Percentiles rank a stretch among this genome's conserved stretches.
These are phyloP conservation scores for Fremontodendron californicum DNA, from an alignment of 345 rosid species.

Conservation along the genomic window DNA sequence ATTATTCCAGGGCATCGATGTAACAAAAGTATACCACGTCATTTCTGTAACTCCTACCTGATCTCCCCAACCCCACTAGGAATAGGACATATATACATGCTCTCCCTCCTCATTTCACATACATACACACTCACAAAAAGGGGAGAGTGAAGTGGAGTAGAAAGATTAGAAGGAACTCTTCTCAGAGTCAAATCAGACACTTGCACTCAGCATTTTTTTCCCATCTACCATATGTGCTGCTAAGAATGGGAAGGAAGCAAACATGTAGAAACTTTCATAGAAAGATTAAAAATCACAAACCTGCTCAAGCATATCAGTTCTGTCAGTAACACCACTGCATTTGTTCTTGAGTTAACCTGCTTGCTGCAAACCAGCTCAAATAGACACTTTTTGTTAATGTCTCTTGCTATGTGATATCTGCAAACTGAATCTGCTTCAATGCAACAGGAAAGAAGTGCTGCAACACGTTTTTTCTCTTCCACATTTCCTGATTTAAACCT, in stretches of 20 bases:
- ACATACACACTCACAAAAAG: background rate
- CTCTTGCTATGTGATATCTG: slow-evolving; percentile 38
- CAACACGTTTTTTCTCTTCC: slow-evolving; percentile 36
- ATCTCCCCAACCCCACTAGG: background rate
- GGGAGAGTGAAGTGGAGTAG: background rate
- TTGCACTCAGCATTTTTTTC: background rate
- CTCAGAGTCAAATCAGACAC: background rate
- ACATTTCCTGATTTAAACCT: slow-evolving; percentile 32
- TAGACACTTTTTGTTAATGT: slow-evolving; percentile 30
- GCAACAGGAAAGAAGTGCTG: slow-evolving; percentile 39
- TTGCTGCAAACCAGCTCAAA: slow-evolving; percentile 44
- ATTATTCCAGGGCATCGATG: background rate
- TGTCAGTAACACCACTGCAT: slow-evolving; percentile 37
- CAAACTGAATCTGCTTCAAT: slow-evolving; percentile 51
- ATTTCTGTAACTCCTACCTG: background rate
- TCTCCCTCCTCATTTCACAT: background rate
- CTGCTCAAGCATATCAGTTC: slow-evolving; percentile 54
- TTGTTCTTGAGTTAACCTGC: slow-evolving; percentile 33
- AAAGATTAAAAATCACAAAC: slow-evolving; percentile 18
- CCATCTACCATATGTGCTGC: background rate
- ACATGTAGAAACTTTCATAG: background rate
- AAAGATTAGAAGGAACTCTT: background rate
- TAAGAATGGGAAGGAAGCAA: background rate
- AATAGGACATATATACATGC: background rate
- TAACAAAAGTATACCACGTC: background rate